A percentile compares a stretch with the other conserved stretches of the same genome.
Conservation (phyloP, 2,329 filamentous ascomycete genomes). For the Tolypocladium paradoxum region DNA sequence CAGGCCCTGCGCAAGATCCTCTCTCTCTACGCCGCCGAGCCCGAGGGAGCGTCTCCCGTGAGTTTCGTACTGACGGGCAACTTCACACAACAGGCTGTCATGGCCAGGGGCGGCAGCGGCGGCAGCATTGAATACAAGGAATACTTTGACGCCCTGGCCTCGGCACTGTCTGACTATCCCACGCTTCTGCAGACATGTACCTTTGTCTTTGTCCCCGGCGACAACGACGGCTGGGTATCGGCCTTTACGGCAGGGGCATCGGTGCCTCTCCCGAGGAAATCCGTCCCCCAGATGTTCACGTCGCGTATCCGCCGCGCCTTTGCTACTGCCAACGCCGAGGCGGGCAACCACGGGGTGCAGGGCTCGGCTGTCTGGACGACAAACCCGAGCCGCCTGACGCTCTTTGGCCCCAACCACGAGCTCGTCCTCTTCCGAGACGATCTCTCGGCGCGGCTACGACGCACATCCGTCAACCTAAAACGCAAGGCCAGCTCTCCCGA, state of each 20-base stretch:
- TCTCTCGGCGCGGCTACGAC: slow-evolving; percentile 65
- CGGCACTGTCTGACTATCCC: slow-evolving; percentile 73
- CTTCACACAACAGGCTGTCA: slow-evolving; percentile 58
- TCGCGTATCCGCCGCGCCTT: slow-evolving; percentile 75
- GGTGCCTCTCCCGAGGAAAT: slow-evolving; percentile 55
- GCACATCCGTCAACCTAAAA: slow-evolving; percentile 64
- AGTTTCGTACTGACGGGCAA: slow-evolving; percentile 79
- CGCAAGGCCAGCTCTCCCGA: slow-evolving; percentile 22
- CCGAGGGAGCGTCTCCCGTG: slow-evolving; percentile 57
- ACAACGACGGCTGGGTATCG: slow-evolving; percentile 95
- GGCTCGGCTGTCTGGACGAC: slow-evolving; percentile 71
- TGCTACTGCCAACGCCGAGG: slow-evolving; percentile 63
- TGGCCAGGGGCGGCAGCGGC: slow-evolving; percentile 57
- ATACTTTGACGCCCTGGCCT: slow-evolving; percentile 80
- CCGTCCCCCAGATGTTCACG: slow-evolving; percentile 82
- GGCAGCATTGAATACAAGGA: slow-evolving; percentile 96
- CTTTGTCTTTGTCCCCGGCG: slow-evolving; percentile 88
- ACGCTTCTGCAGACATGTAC: slow-evolving; percentile 66
- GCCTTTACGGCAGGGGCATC: slow-evolving; percentile 70
- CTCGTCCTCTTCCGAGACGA: slow-evolving; percentile 83
- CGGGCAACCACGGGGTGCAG: slow-evolving; percentile 31
- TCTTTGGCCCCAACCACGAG: slow-evolving; percentile 85
- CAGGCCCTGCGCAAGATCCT: slow-evolving; percentile 75
- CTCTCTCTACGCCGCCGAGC: slow-evolving; percentile 56
- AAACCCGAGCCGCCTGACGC: slow-evolving; percentile 70